Evolutionary conservation across 768 basidiomycete genomes (phyloP), one percentile per base, ranked within the genome.

Genomic region (Termitomyces sp.): DNA sequence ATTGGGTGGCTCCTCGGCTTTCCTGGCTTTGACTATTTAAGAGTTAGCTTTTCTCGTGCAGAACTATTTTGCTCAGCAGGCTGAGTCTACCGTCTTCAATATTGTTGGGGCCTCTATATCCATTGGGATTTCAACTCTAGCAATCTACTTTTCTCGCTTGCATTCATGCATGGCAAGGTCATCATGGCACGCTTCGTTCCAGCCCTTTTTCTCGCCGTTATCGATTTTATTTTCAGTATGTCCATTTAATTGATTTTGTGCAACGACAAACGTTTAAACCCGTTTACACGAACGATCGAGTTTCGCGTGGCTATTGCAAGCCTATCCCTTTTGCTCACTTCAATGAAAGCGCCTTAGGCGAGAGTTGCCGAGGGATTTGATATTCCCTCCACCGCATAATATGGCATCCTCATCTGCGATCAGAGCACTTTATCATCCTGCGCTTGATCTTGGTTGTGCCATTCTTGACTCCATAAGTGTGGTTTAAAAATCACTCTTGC

Each of bases 21-120:
- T 78, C 66, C 71, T 81, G 6, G 68, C 70, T 11, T 57, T 75
- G 11, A 72, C 74, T 5, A 63, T 82, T 43, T 80, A 82, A 57
- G 82, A 83, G 58, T 74, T 81, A 9, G 74, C 80, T 54, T 82
- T 83, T 64, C 75, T 76, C 25, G 75, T 77, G 2, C 79, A 83
- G 63, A 76, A 79, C 45, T 78, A 71, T 63, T 71, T 83, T 11
- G 77, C 81, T 0, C 79, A 83, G 63, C 80, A 83, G 66, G 64
- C 82, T 4, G 82, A 82, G 66, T 70, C 71, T 1, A 78, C 77
- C 1, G 62, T 81, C 17, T 71, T 83, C 32, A 79, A 81, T 58
- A 70, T 79, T 8, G 68, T 73, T 1, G 81, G 81, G 2, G 80
- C 76, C 10, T 57, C 81, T 2, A 40, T 70, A 9, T 79, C 75